Conservation (phyloP, 129 eudicot genomes). For the Kitagawia praeruptora region DNA sequence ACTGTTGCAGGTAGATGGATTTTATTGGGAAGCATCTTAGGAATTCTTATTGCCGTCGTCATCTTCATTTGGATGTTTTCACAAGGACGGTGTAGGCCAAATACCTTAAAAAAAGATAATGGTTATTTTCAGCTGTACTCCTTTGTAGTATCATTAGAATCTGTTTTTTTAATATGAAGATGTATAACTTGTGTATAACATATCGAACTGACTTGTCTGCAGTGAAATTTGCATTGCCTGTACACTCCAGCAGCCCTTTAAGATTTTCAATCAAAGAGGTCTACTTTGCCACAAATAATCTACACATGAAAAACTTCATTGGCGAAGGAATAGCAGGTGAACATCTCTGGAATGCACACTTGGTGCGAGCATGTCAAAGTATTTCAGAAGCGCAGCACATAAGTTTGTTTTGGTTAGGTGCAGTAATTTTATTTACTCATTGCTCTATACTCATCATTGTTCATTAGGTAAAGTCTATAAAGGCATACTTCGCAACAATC, state of each 20-base stretch:
- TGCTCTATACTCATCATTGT: background rate
- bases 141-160: background rate
- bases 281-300: slow-evolving; percentile 46
- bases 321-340: slow-evolving; percentile 73
- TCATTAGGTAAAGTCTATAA: slow-evolving; percentile 51
- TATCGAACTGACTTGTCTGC: slow-evolving; percentile 17
- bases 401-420: no score
- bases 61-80: slow-evolving; percentile 20
- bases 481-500: slow-evolving; percentile 36
- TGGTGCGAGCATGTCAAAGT: background rate
- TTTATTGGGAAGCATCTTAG: slow-evolving; percentile 29
- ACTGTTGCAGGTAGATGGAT: slow-evolving; percentile 20
- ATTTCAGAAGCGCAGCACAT: background rate
- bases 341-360: background rate
- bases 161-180: background rate
- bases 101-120: slow-evolving; percentile 19
- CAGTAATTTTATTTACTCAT: background rate
- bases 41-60: slow-evolving; percentile 18
- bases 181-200: background rate
- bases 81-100: slow-evolving; percentile 19
- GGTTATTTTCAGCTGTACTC: slow-evolving; percentile 19
- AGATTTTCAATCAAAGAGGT: slow-evolving; percentile 41
- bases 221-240: slow-evolving; percentile 26
- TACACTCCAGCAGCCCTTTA: slow-evolving; percentile 25
- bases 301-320: slow-evolving; percentile 35